A percentile compares a stretch with the other conserved stretches of the same genome.
Evolutionary conservation across 257 asterid species (phyloP).

Genomic region (Nicotiana benthamiana): DNA sequence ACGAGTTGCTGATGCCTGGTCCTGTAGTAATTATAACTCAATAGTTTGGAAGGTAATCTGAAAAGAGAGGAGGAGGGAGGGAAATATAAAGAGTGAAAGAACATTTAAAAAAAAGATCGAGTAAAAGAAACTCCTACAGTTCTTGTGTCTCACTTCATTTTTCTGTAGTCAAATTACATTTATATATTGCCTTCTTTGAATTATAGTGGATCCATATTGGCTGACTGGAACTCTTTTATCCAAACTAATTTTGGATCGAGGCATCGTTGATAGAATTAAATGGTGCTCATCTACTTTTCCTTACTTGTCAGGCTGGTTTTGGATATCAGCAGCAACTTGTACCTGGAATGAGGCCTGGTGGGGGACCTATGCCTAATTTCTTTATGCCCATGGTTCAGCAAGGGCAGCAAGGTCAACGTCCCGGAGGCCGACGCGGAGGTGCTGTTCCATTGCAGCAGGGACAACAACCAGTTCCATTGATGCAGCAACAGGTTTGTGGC

Average conservation of each 20-base stretch:
- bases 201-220: not conserved
- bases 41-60: not conserved
- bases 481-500: conserved; percentile 71
- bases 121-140: not conserved
- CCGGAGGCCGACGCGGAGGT: conserved; percentile 73
- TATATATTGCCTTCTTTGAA: not conserved
- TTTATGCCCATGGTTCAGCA: conserved; percentile 83
- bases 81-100: not conserved
- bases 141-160: not conserved
- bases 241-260: not conserved
- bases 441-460: conserved; percentile 69
- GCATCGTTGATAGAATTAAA: not conserved
- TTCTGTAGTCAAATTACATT: not conserved
- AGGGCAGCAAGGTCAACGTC: conserved; percentile 92
- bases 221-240: not conserved
- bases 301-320: conserved; percentile 68
- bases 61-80: not conserved
- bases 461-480: conserved; percentile 64
- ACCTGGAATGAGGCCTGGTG: conserved; percentile 95
- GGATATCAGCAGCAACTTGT: conserved; percentile 98
- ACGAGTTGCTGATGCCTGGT: not conserved
- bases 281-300: not conserved
- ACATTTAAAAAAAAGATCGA: not conserved
- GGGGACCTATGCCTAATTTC: conserved; percentile 80
- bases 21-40: not conserved